Percentiles rank a stretch among this genome's conserved stretches.
These are phyloP conservation scores for Glarea lozoyensis DNA, from an alignment of 495 filamentous ascomycete species.

Conservation along the genomic window DNA sequence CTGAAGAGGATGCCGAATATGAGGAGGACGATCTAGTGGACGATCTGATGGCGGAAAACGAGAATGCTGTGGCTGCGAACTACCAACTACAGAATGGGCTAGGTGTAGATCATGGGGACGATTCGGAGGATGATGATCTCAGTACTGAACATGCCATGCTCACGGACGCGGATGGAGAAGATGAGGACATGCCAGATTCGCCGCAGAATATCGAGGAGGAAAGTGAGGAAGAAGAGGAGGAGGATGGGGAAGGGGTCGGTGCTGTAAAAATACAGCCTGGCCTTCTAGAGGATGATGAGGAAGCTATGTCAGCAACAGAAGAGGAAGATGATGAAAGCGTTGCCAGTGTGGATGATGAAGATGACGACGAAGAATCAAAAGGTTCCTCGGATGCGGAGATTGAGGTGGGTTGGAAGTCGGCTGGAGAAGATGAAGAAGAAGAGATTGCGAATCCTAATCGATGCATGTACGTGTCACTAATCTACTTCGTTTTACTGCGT, in stretches of 20 bases:
- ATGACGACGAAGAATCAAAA: constrained; percentile 22
- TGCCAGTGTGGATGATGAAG: constrained; percentile 12
- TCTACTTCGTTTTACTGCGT: no score
- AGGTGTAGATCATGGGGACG: constrained; percentile 30
- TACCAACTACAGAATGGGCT: constrained; percentile 25
- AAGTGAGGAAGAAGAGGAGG: constrained; percentile 28
- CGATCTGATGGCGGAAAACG: constrained; percentile 30
- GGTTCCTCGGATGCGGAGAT: constrained; percentile 31
- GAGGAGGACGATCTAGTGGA: constrained; percentile 46
- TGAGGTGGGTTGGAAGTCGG: constrained; percentile 42
- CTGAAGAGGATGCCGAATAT: constrained; percentile 37
- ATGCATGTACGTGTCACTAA: constrained; percentile 20
- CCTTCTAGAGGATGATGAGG: constrained; percentile 37
- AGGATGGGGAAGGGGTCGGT: constrained; percentile 57
- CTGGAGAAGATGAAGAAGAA: constrained; percentile 57
- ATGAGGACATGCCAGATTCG: constrained; percentile 21
- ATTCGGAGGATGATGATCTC: constrained; percentile 31
- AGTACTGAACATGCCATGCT: constrained; percentile 21
- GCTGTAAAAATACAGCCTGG: constrained; percentile 63
- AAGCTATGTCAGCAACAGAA: constrained; percentile 27
- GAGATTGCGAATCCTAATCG: constrained; percentile 38
- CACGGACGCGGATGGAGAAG: constrained; percentile 19
- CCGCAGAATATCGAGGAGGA: constrained; percentile 31
- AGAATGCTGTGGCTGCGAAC: constrained; percentile 25
- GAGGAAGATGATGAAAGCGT: constrained; percentile 36